A percentile compares a stretch with the other conserved stretches of the same genome.
Conservation (phyloP, 2,329 filamentous ascomycete species). For the Colletotrichum gloeosporioides region DNA sequence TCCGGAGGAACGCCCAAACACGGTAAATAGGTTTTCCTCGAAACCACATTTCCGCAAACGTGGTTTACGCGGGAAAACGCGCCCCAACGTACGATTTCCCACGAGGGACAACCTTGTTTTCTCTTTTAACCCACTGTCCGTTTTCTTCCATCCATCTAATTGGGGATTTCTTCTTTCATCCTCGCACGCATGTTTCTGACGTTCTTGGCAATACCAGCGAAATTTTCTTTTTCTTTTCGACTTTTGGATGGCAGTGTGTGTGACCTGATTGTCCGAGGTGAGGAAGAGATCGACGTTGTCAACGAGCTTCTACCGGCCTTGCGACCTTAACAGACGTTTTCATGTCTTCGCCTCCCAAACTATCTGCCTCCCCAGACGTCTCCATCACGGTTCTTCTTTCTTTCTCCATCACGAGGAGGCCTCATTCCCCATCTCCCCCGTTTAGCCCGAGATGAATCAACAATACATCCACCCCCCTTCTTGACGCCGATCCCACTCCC, state of each 20-base stretch:
- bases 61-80: background rate
- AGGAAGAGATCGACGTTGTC: background rate
- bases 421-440: background rate
- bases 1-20: background rate
- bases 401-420: background rate
- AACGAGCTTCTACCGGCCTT: background rate
- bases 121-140: background rate
- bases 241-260: background rate
- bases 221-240: background rate
- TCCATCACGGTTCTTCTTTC: background rate
- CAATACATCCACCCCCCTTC: background rate
- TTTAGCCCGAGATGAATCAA: background rate
- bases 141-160: background rate
- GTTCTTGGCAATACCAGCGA: background rate
- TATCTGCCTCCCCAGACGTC: background rate
- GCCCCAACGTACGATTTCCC: background rate
- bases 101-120: background rate
- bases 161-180: background rate
- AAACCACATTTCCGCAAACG: background rate
- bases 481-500: background rate
- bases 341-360: constrained; percentile 2
- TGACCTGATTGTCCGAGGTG: background rate
- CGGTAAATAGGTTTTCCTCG: background rate
- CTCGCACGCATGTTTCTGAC: background rate
- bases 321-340: background rate